Conservation (phyloP, 768 basidiomycete genomes). For the Psilocybe tampanensis region DNA sequence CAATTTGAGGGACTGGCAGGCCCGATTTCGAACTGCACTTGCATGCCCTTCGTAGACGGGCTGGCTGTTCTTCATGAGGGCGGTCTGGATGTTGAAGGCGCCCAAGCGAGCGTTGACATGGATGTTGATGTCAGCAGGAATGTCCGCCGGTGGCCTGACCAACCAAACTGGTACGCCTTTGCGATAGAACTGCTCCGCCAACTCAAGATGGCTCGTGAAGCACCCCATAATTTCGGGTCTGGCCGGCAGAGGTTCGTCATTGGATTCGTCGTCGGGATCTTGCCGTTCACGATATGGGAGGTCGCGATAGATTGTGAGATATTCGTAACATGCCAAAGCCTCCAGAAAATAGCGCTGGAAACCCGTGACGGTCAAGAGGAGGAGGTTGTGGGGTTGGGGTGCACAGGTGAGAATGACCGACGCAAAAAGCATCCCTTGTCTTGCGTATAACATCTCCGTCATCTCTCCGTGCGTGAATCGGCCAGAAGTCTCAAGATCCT, state of each 20-base stretch:
- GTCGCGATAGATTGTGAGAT: neutral
- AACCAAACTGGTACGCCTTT: no score
- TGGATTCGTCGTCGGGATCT: neutral
- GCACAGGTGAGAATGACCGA: neutral
- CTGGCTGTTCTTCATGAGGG: no score
- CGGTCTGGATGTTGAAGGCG: no score
- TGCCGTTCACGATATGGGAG: neutral
- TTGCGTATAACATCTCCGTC: no score
- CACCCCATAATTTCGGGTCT: slow-evolving; percentile 6
- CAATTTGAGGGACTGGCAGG: no score
- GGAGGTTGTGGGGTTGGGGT: neutral
- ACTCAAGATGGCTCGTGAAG: neutral
- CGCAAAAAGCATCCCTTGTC: neutral
- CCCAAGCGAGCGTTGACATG: no score
- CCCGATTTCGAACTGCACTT: neutral
- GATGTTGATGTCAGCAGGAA: no score
- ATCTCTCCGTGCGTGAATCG: neutral
- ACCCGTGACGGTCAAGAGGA: neutral
- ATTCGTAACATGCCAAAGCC: slow-evolving; percentile 1
- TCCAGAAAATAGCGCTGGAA: slow-evolving; percentile 6
- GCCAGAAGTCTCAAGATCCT: neutral
- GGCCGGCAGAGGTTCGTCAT: no score
- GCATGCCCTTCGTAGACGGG: neutral
- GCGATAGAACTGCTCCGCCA: neutral
- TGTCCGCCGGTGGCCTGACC: no score